Evolutionary conservation across 495 filamentous ascomycete genomes (phyloP).

Genomic region (Penicillium canariense): DNA sequence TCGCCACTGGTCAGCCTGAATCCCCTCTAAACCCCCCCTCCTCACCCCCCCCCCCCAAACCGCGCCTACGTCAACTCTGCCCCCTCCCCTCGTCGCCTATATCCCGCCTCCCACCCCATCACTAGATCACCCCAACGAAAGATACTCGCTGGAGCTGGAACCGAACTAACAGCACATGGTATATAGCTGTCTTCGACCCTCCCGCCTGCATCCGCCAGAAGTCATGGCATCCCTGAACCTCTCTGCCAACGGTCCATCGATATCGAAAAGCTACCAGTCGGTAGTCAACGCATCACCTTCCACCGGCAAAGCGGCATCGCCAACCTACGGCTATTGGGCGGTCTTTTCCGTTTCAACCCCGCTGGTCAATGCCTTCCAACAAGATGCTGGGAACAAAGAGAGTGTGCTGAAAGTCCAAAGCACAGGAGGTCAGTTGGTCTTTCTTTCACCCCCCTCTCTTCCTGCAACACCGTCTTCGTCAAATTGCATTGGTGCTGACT

Average conservation of each 20-base stretch:
- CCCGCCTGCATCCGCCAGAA: conserved; percentile 1
- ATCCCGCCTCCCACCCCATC: no score
- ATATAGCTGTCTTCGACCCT: neutral
- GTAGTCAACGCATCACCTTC: conserved; percentile 72
- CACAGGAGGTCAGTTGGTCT: conserved; percentile 67
- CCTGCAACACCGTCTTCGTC: no score
- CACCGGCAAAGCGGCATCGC: conserved; percentile 58
- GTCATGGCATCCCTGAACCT: conserved; percentile 90
- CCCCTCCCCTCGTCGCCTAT: neutral
- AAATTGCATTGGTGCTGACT: neutral
- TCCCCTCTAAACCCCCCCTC: neutral
- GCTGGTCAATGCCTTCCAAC: conserved; percentile 85
- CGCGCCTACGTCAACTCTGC: conserved; percentile 11
- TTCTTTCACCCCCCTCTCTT: neutral
- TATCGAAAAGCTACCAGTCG: conserved; percentile 86
- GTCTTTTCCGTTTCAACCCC: conserved; percentile 89
- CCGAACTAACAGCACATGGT: neutral
- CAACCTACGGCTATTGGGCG: conserved; percentile 83
- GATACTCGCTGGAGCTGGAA: neutral
- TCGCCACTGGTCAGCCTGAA: no score
- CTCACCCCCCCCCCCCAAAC: neutral
- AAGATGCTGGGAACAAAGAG: conserved; percentile 76
- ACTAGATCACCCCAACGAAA: no score
- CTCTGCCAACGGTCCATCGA: conserved; percentile 86
- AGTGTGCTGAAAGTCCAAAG: conserved; percentile 92